Evolutionary conservation across 2,329 filamentous ascomycete genomes (phyloP), one percentile per base, ranked within the genome.

Genomic region (Drechslerella coelobrocha): DNA sequence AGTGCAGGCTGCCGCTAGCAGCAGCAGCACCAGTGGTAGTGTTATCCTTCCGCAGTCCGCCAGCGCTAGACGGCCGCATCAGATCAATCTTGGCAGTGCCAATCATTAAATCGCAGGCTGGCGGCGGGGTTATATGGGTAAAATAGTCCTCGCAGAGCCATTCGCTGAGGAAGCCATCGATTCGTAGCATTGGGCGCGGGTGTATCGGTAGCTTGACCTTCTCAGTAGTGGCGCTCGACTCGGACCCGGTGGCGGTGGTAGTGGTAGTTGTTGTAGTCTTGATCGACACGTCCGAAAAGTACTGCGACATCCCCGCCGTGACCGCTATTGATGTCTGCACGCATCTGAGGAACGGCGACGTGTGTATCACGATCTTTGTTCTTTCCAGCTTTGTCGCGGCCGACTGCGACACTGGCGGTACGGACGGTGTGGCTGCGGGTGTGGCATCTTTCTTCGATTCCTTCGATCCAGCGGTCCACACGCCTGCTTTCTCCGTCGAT

Each of bases 101-200:
- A 1, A 97, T 83, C 91, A 99, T 95, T 80, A 94, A 85, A 2
- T 88, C 85, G 2, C 91, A 93, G 45, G 87, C 86, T 0, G 94
- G 94, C 9, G 94, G 94, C 2, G 92, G 90, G 0, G 90, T 93
- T 73, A 97, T 97, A 56, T 89, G 84, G 73, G 96, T 92, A 76
- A 93, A 99, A 78, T 99, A 99, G 77, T 92, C 89, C 0, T 92
- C 91, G 1, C 89, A 90, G 27, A 97, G 83, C 94, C 94, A 99
- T 82, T 99, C 94, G 52, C 94, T 93, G 0, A 99, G 83, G 77
- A 95, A 97, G 0, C 92, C 89, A 79, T 99, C 94, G 4, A 99
- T 84, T 0, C 94, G 89, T 51, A 99, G 80, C 54, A 71, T 71
- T 0, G 66, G 66, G 2, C 66, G 59, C 17, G 66, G 66, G 21